Base-by-base conservation (phyloP, 305 asterid genomes). In the Vinca major region DNA sequence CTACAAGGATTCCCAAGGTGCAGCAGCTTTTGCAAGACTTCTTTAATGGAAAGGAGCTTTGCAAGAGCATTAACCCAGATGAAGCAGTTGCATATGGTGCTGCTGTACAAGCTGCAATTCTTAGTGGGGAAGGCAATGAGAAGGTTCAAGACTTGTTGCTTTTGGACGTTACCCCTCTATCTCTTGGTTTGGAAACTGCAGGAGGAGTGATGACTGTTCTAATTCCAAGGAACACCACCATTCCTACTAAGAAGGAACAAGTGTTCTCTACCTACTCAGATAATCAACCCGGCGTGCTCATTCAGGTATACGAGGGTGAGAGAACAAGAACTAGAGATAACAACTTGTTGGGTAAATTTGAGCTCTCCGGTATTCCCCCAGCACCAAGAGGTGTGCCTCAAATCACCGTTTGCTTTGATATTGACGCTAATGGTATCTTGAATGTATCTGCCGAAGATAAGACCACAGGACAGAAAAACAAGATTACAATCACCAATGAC, bases 331-430 rank as follows among this genome's bases (percentile, higher is more conserved):
- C 69, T 37, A 53, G 71, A 44, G 71, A 67, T 64, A 67, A 67
- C 39, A 67, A 67, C 53, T 21, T 67, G 64, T 67, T 67, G 71
- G 71, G 71, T 40, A 67, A 55, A 67, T 67, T 67, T 41, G 71
- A 67, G 71, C 71, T 67, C 41, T 67, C 71, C 3, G 71, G 71
- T 26, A 67, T 67, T 55, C 71, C 71, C 20, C 71, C 71, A 4
- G 71, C 71, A 37, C 71, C 71, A 9, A 67, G 64, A 43, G 71
- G 71, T 6, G 64, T 67, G 19, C 71, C 71, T 10, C 64, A 67
- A 16, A 67, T 67, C 53, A 67, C 71, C 5, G 71, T 67, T 44
- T 67, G 71, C 13, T 67, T 67, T 55, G 71, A 67, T 43, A 67
- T 67, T 19, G 71, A 67, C 13, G 71, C 71, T 10, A 65, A 65